Conservation (phyloP, 495 filamentous ascomycete species). For the Penicillium daleae region DNA sequence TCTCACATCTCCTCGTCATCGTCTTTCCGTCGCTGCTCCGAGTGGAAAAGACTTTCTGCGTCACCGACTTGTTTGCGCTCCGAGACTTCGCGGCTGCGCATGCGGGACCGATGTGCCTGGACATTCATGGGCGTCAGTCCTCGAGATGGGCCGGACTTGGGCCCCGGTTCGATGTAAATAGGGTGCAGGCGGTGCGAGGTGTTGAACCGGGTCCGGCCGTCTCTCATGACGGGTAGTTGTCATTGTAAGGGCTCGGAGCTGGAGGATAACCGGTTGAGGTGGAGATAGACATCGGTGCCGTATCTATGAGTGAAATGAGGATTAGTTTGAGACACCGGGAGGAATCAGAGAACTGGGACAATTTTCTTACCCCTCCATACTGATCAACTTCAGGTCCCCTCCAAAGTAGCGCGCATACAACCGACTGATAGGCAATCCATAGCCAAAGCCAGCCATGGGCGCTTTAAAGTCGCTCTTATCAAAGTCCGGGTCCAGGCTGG, state of each 20-base stretch:
- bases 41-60: constrained; percentile 61
- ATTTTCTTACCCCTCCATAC: constrained; percentile 93
- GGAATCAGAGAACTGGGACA: too few relatives aligned
- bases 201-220: constrained; percentile 55
- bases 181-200: constrained; percentile 52
- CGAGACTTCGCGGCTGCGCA: constrained; percentile 70
- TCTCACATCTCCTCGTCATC: constrained; percentile 28
- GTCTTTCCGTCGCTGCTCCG: constrained; percentile 31
- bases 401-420: constrained; percentile 97
- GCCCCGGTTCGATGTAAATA: constrained; percentile 43
- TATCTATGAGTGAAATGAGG: constrained; percentile 64
- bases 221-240: constrained; percentile 97
- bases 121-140: constrained; percentile 82
- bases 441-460: constrained; percentile 98
- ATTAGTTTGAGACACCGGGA: too few relatives aligned
- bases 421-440: constrained; percentile 89
- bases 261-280: constrained; percentile 92
- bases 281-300: constrained; percentile 97
- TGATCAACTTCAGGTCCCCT: constrained; percentile 94
- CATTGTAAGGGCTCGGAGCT: constrained; percentile 97
- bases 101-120: constrained; percentile 55
- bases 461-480: constrained; percentile 99
- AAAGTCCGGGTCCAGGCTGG: constrained; percentile 93
- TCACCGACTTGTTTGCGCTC: constrained; percentile 89
- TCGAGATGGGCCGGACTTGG: constrained; percentile 58